Conservation (phyloP, 2,329 filamentous ascomycete species). For the Metarhizium sp. region DNA sequence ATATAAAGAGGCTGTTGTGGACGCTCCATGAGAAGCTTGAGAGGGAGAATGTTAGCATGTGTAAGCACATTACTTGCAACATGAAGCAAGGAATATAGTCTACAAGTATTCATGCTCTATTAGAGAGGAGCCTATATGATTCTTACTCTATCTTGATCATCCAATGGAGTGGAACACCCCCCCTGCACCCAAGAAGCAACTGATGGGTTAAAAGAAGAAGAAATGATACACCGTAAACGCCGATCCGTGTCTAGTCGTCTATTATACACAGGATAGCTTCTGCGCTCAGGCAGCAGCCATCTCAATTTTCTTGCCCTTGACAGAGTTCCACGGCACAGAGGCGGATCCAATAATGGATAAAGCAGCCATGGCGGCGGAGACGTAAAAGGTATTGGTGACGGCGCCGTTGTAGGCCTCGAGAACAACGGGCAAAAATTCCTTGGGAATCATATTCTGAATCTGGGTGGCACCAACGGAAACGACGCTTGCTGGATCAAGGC, state of each 20-base stretch:
- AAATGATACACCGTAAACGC: not conserved
- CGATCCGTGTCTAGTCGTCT: not conserved
- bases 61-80: too few relatives aligned
- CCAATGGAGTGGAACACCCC: not conserved
- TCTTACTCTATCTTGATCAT: not conserved
- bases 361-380: constrained; percentile 3
- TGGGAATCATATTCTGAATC: constrained; percentile 2
- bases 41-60: too few relatives aligned
- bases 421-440: constrained; percentile 3
- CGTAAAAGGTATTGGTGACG: constrained; percentile 6
- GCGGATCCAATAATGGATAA: constrained; percentile 4
- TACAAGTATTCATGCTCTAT: not conserved
- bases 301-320: constrained; percentile 8
- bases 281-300: constrained; percentile 3
- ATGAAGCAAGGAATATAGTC: too few relatives aligned
- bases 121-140: too few relatives aligned
- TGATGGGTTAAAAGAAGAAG: not conserved
- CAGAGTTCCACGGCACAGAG: constrained; percentile 6
- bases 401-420: constrained; percentile 6
- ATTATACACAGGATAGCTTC: not conserved
- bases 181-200: too few relatives aligned
- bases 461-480: constrained; percentile 5
- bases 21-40: too few relatives aligned
- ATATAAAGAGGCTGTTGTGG: too few relatives aligned
- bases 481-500: constrained; percentile 1